These are phyloP conservation scores for Aquilaria agallochum DNA, from an alignment of 441 rosid species.

Conservation along the genomic window DNA sequence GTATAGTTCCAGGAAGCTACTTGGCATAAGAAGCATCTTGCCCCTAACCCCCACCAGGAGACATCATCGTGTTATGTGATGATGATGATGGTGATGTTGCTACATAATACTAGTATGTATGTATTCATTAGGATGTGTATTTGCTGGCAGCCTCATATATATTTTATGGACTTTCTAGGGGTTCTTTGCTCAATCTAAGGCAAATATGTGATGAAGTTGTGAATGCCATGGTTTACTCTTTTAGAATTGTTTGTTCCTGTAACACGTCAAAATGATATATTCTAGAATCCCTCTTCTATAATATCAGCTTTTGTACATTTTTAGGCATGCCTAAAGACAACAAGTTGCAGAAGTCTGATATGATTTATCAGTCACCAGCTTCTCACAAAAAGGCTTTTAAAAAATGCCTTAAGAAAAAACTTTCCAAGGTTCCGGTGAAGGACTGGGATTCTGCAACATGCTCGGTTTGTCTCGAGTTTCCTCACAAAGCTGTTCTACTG, in stretches of 20 bases:
- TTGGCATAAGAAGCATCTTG: too few species aligned
- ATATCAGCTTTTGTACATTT: conserved; percentile 10
- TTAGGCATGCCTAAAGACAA: conserved; percentile 60
- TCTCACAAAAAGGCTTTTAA: conserved; percentile 27
- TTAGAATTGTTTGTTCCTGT: background rate
- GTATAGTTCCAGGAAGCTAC: too few species aligned
- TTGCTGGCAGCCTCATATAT: too few species aligned
- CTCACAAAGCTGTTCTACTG: conserved; percentile 68
- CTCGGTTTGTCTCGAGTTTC: conserved; percentile 63
- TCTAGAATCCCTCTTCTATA: background rate
- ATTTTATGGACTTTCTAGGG: too few species aligned
- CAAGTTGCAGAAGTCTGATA: conserved; percentile 27
- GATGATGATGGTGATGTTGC: too few species aligned
- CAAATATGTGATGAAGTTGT: background rate
- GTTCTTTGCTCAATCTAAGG: too few species aligned
- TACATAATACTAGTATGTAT: too few species aligned
- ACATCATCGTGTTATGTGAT: too few species aligned
- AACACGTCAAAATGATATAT: conserved; percentile 5
- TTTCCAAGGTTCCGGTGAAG: conserved; percentile 33
- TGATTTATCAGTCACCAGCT: conserved; percentile 17
- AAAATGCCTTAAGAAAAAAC: conserved; percentile 24
- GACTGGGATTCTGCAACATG: conserved; percentile 52
- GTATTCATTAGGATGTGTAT: too few species aligned
- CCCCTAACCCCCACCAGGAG: too few species aligned
- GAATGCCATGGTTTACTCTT: background rate